Conservation (phyloP, 768 basidiomycete genomes). For the Brasilioporus rufonigricans region DNA sequence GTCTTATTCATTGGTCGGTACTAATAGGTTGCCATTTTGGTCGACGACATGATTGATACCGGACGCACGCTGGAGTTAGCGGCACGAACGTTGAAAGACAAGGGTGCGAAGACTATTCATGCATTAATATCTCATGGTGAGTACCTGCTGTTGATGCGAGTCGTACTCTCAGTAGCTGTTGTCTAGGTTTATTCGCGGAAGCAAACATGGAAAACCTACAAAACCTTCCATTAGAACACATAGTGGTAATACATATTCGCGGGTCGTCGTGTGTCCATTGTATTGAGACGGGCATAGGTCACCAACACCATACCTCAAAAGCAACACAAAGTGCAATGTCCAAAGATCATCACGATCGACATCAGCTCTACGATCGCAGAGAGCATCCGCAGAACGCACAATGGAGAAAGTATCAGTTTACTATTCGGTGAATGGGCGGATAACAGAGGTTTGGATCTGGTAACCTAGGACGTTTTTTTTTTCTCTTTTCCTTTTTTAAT, state of each 20-base stretch:
- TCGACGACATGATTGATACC: constrained; percentile 99
- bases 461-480: constrained; percentile 10
- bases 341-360: constrained; percentile 87
- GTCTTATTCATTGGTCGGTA: constrained; percentile 7
- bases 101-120: constrained; percentile 83
- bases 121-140: constrained; percentile 91
- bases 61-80: constrained; percentile 88
- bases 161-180: constrained; percentile 3
- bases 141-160: constrained; percentile 14
- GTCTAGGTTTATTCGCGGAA: constrained; percentile 75
- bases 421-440: constrained; percentile 85
- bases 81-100: constrained; percentile 79
- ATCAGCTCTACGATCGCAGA: constrained; percentile 91
- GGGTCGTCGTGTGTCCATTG: neutral
- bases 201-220: constrained; percentile 66
- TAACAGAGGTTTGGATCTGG: constrained; percentile 30
- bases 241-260: constrained; percentile 61
- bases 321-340: constrained; percentile 56
- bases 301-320: constrained; percentile 94
- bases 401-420: constrained; percentile 88
- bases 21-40: constrained; percentile 80
- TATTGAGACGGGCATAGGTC: constrained; percentile 49
- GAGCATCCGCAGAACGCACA: constrained; percentile 92
- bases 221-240: constrained; percentile 71
- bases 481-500: too few relatives aligned